Percentiles rank a stretch among this genome's conserved stretches.
Evolutionary conservation across 163 green algal species (phyloP).

Genomic region (Coccomyxa subellipsoidea): DNA sequence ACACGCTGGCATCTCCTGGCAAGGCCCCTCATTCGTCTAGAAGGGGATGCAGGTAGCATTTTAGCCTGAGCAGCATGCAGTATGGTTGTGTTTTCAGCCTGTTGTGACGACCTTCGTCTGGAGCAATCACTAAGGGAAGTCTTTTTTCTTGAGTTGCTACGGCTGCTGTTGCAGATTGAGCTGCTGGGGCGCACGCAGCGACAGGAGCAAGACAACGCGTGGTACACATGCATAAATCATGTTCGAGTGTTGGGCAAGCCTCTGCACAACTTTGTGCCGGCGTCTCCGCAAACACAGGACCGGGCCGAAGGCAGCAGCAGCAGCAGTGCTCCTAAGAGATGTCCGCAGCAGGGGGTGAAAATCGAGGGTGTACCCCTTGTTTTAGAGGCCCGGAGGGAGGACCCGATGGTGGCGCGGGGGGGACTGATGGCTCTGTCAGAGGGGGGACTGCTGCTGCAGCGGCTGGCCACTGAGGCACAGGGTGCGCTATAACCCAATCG

Average conservation of each 20-base stretch:
- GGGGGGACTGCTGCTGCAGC: neutral
- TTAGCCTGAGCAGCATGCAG: too few species aligned
- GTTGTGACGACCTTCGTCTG: too few species aligned
- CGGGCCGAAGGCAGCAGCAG: too few species aligned
- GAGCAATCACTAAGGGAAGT: too few species aligned
- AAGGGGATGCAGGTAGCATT: too few species aligned
- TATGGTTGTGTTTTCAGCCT: too few species aligned
- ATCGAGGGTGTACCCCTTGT: neutral
- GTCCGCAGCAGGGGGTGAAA: neutral
- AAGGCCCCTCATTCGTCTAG: too few species aligned
- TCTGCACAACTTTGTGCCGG: constrained; percentile 24
- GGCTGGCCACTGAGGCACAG: neutral
- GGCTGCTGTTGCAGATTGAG: constrained; percentile 26
- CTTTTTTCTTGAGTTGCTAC: neutral
- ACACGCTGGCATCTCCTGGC: too few species aligned
- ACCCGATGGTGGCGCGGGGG: neutral
- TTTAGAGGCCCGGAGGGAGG: neutral
- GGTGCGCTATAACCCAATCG: neutral
- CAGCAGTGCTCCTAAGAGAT: neutral
- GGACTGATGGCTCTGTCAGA: neutral
- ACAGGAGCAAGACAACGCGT: constrained; percentile 32
- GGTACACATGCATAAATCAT: constrained; percentile 37
- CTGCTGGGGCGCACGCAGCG: constrained; percentile 34
- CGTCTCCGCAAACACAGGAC: neutral
- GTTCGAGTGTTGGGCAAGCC: constrained; percentile 20